Percentiles rank a stretch among this genome's conserved stretches.
phyloP scores from a whole-genome alignment of 495 filamentous ascomycete genomes.

The Lophiostoma macrostomum region DNA sequence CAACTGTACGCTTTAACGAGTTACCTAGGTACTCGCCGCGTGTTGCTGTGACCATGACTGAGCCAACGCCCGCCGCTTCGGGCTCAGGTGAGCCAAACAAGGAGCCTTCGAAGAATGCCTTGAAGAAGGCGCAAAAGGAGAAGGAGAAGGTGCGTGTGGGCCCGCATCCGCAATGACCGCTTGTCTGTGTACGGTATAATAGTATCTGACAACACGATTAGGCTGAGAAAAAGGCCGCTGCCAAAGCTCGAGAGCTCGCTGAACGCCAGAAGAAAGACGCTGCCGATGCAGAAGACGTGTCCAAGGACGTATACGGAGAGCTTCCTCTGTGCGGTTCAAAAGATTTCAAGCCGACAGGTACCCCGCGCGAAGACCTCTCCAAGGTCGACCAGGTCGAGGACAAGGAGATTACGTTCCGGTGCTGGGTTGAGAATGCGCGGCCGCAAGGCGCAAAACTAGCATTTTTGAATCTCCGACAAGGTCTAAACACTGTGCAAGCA shows the following conservation, averaged over 20 bases:
- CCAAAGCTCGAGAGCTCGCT: conserved; percentile 36
- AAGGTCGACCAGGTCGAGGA: conserved; percentile 29
- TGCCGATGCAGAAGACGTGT: conserved; percentile 41
- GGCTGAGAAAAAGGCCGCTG: conserved; percentile 38
- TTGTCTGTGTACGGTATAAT: not conserved
- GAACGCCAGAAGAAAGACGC: conserved; percentile 41
- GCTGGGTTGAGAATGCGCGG: conserved; percentile 44
- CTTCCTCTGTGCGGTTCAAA: conserved; percentile 40
- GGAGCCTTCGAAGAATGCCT: conserved; percentile 58
- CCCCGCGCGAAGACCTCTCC: conserved; percentile 31
- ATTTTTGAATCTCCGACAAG: conserved; percentile 44
- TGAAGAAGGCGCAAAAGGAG: conserved; percentile 67
- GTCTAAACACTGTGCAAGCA: conserved; percentile 41
- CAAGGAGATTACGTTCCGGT: conserved; percentile 39
- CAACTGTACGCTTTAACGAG: no score
- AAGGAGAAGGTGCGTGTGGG: conserved; percentile 54
- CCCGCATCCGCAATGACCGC: not conserved
- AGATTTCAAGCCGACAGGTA: conserved; percentile 32
- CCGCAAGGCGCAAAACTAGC: conserved; percentile 46
- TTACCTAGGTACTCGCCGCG: no score
- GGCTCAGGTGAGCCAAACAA: conserved; percentile 15
- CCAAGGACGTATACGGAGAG: conserved; percentile 44
- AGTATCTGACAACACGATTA: not conserved
- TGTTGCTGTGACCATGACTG: no score
- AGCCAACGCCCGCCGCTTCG: conserved; percentile 7